Evolutionary conservation across 2,329 filamentous ascomycete species (phyloP), one percentile per base, ranked within the genome.

Genomic region (Colletotrichum costaricense): DNA sequence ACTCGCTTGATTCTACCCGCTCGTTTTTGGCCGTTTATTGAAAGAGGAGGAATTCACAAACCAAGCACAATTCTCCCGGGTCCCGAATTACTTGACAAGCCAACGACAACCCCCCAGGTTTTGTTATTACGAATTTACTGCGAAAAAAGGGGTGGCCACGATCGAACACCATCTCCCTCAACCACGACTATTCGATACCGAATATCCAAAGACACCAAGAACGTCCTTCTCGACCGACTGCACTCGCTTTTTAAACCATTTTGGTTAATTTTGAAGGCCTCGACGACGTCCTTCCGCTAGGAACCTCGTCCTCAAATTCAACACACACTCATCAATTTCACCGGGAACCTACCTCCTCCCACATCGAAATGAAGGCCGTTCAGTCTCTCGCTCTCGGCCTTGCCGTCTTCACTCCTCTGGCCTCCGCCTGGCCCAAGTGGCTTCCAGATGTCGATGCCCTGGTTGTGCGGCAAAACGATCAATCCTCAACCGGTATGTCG

Each of bases 391-490:
- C 75, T 73, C 66, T 75, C 46, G 70, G 55, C 72, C 67, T 76
- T 58, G 74, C 75, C 26, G 75, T 68, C 68, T 70, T 73, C 56
- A 67, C 73, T 22, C 84, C 86, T 19, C 76, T 89, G 26, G 85
- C 86, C n/a, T 85, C 88, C 67, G 89, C 86, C 69, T 91, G 89
- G 89, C 87, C 89, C 24, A 81, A 80, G 74, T 90, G 87, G 86
- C 81, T 91, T 49, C 89, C 89, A 22, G 85, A 88, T 14, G 60
- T 86, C 46, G 86, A 91, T 75, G 79, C 86, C 16, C 78, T 92
- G 46, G 81, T 91, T 54, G 88, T 88, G 63, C 85, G 88, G 73
- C 83, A 84, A 74, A 83, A 88, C 74, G 80, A 82, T 57, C 79
- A 76, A 75, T 76, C 67, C 35, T 72, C 70, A 38, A 62, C 76